Percentiles rank a stretch among this genome's conserved stretches.
Conservation (phyloP, 1,139 yeast species). For the Entelexis sorbosivorans region DNA sequence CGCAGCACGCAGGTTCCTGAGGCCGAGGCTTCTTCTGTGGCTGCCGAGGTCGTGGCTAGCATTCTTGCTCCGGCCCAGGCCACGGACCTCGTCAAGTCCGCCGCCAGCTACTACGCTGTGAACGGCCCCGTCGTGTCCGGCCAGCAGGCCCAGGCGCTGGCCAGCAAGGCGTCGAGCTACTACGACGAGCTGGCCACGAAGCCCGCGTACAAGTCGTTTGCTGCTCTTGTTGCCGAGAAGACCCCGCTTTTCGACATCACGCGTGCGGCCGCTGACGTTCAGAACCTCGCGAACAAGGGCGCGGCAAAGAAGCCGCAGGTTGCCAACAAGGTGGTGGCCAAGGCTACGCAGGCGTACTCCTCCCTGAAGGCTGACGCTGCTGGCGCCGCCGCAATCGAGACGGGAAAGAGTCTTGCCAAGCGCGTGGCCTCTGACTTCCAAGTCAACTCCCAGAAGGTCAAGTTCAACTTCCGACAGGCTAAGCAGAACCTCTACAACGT, state of each 20-base stretch:
- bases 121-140: slow-evolving; percentile 18
- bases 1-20: slow-evolving; percentile 16
- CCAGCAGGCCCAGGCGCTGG: slow-evolving; percentile 17
- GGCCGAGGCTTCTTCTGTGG: slow-evolving; percentile 18
- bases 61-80: slow-evolving; percentile 20
- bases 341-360: slow-evolving; percentile 11
- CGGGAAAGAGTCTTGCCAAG: slow-evolving; percentile 16
- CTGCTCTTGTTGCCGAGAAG: slow-evolving; percentile 13
- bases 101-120: slow-evolving; percentile 16
- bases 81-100: slow-evolving; percentile 18
- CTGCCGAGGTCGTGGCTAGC: slow-evolving; percentile 19
- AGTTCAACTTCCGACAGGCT: slow-evolving; percentile 28
- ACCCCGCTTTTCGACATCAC: slow-evolving; percentile 17
- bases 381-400: slow-evolving; percentile 18
- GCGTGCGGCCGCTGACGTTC: slow-evolving; percentile 17
- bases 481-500: slow-evolving; percentile 9
- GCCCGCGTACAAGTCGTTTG: slow-evolving; percentile 20
- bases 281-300: slow-evolving; percentile 4
- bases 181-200: slow-evolving; percentile 18
- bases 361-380: slow-evolving; percentile 17
- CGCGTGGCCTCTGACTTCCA: slow-evolving; percentile 20
- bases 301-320: slow-evolving; percentile 7
- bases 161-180: slow-evolving; percentile 20
- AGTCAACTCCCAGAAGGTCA: slow-evolving; percentile 12
- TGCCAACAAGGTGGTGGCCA: slow-evolving; percentile 9